Evolutionary conservation across 2,329 filamentous ascomycete species (phyloP), one percentile per base, ranked within the genome.

Genomic region (Cryoendolithus antarcticus): DNA sequence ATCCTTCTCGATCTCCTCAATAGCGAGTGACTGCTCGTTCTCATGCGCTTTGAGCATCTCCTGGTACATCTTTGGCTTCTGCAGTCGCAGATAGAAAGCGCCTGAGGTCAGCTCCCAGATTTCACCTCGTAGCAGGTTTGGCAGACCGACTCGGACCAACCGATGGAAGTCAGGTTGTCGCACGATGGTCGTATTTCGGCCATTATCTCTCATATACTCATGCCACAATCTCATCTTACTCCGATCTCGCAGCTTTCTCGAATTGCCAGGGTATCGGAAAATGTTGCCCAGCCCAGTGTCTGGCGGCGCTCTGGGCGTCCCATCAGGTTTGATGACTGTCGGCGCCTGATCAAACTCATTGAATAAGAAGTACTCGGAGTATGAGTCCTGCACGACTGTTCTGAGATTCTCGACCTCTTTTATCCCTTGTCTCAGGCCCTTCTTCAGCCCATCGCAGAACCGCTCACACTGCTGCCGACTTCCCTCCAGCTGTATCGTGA

Each of bases 1-100:
- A 57, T 98, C 91, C 62, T 98, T 98, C 58, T 98, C 91, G 48
- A 98, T 98, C 68, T 98, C 91, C 58, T 98, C 91, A 51, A 96
- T 96, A 33, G 91, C 91, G 44, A 98, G 72, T 8, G 89, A 96
- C 49, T 93, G 84, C 55, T 81, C 75, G 6, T 91, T 91, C 5
- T 81, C 75, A 51, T 81, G 88, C 56, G 91, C 89, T 37, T 75
- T 69, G 33, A 98, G 66, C 0, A 88, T 96, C 42, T 98, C 85
- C 33, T 73, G 66, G 55, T 89, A 98, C 4, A 89, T 66, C 8
- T 76, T 82, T 1, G 91, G 91, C 42, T 82, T 85, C 54, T 94
- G 82, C 9, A 98, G 71, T 21, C 89, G 78, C 42, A 93, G 68
- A 59, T 88, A 95, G 45, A 95, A 72, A 2, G 89, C 93, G 4